Conservation (phyloP, 306 rosid genomes). For the Luffa acutangula region DNA sequence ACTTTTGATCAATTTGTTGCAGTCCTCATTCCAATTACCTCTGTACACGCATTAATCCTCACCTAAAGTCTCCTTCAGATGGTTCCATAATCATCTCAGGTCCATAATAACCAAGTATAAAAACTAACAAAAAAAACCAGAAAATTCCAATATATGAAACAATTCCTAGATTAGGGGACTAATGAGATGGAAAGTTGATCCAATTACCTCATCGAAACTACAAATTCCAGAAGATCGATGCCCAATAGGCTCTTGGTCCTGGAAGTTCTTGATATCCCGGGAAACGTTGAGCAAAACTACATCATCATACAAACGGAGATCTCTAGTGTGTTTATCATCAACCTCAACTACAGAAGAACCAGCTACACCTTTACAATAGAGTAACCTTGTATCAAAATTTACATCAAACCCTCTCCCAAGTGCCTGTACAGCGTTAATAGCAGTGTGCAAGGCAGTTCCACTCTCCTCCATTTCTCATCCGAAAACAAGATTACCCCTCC, state of each 20-base stretch:
- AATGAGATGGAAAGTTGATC: not conserved
- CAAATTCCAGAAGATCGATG: slow-evolving; percentile 63
- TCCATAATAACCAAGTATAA: not conserved
- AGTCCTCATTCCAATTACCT: not conserved
- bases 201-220: slow-evolving; percentile 53
- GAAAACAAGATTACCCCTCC: not conserved
- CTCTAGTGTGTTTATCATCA: slow-evolving; percentile 46
- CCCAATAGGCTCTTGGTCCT: slow-evolving; percentile 26
- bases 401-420: slow-evolving; percentile 90
- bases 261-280: slow-evolving; percentile 46
- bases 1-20: not conserved
- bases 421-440: slow-evolving; percentile 75
- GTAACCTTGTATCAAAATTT: slow-evolving; percentile 82
- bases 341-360: slow-evolving; percentile 65
- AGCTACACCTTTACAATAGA: slow-evolving; percentile 73
- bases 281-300: slow-evolving; percentile 57
- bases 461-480: slow-evolving; percentile 80
- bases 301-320: slow-evolving; percentile 50
- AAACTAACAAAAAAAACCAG: not conserved
- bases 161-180: not conserved
- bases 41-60: not conserved
- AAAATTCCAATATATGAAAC: not conserved
- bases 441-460: slow-evolving; percentile 78
- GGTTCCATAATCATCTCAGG: not conserved
- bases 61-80: not conserved